phyloP scores from a whole-genome alignment of 1,284 basidiomycete species.

The Malassezia japonica region DNA sequence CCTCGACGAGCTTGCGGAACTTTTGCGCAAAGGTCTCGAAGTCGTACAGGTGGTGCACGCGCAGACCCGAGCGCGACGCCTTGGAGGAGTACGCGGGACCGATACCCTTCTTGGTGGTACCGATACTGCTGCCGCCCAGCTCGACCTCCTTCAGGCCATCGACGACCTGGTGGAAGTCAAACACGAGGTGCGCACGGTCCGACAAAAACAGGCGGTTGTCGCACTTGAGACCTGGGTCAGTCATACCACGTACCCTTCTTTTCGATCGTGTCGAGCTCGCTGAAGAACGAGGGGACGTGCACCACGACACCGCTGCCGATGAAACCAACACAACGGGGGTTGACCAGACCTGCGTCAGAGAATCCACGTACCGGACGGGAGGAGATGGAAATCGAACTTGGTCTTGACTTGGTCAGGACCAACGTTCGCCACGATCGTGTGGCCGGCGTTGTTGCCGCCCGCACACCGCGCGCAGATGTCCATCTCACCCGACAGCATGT shows the following conservation, averaged over 20 bases:
- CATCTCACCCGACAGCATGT: constrained; percentile 56
- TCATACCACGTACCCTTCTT: constrained; percentile 59
- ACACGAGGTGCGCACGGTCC: constrained; percentile 90
- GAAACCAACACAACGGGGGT: constrained; percentile 72
- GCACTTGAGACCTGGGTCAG: constrained; percentile 58
- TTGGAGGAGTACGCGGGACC: constrained; percentile 97
- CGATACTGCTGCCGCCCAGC: constrained; percentile 80
- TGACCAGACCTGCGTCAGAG: constrained; percentile 64
- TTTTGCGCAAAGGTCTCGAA: constrained; percentile 73
- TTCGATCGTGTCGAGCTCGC: constrained; percentile 77
- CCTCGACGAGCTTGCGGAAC: constrained; percentile 91
- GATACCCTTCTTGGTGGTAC: constrained; percentile 94
- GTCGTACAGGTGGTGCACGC: constrained; percentile 93
- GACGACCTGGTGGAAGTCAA: constrained; percentile 98
- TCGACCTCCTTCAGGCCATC: constrained; percentile 97
- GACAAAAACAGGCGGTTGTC: constrained; percentile 79
- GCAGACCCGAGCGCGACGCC: constrained; percentile 86
- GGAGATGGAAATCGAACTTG: constrained; percentile 88
- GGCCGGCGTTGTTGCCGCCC: constrained; percentile 96
- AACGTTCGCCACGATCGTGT: constrained; percentile 84
- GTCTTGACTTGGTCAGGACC: constrained; percentile 62
- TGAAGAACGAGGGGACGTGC: constrained; percentile 88
- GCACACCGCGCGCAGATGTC: constrained; percentile 94
- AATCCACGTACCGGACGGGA: constrained; percentile 71
- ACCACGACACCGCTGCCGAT: constrained; percentile 92